Percentiles rank a stretch among this genome's conserved stretches.
phyloP scores from a whole-genome alignment of 2,329 filamentous ascomycete species.

The Aspergillus glaucus region DNA sequence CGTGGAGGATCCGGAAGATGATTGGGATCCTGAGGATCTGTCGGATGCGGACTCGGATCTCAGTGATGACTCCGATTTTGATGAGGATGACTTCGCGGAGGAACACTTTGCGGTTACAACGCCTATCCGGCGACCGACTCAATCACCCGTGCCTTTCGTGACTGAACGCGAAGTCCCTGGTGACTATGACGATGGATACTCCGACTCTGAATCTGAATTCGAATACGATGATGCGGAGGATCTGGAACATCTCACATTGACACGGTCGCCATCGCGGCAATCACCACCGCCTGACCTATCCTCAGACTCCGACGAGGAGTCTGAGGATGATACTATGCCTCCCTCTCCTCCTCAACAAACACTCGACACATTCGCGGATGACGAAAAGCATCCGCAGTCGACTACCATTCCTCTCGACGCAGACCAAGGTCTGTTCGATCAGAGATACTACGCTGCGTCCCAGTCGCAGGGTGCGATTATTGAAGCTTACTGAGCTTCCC shows the following conservation, averaged over 20 bases:
- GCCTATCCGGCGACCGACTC: conserved; percentile 22
- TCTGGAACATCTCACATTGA: conserved; percentile 56
- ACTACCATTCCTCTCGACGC: conserved; percentile 33
- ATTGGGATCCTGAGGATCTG: conserved; percentile 62
- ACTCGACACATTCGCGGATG: conserved; percentile 56
- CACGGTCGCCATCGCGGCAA: conserved; percentile 61
- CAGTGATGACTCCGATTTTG: conserved; percentile 42
- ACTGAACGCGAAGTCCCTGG: conserved; percentile 25
- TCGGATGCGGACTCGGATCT: conserved; percentile 49
- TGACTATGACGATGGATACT: conserved; percentile 28
- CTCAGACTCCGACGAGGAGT: conserved; percentile 58
- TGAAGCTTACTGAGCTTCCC: conserved; percentile 39
- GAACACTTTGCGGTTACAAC: conserved; percentile 35
- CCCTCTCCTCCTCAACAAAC: conserved; percentile 57
- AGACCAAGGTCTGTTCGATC: conserved; percentile 42
- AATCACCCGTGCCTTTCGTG: conserved; percentile 26
- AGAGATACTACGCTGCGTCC: conserved; percentile 44
- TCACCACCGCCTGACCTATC: conserved; percentile 62
- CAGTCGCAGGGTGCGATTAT: conserved; percentile 41
- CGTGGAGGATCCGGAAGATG: conserved; percentile 65
- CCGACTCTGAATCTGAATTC: conserved; percentile 52
- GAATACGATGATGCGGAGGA: conserved; percentile 53
- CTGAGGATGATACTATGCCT: conserved; percentile 67
- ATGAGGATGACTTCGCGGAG: conserved; percentile 43
- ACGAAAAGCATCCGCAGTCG: conserved; percentile 51